Evolutionary conservation across 1,139 yeast genomes (phyloP).

Genomic region (Taiozyma sp.): DNA sequence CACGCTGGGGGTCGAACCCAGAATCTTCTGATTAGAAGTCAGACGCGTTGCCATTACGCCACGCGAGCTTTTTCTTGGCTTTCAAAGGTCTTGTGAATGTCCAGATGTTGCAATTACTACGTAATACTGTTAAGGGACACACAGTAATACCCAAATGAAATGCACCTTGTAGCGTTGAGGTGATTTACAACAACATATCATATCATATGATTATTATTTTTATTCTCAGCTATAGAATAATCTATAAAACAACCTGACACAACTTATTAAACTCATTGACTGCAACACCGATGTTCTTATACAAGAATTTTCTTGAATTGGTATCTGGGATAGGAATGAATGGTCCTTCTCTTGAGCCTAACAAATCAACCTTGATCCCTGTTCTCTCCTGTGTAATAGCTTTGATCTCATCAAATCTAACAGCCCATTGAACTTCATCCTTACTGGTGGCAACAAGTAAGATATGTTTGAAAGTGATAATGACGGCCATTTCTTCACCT

Average conservation of each 20-base stretch:
- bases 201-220: background rate
- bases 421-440: slow-evolving; percentile 59
- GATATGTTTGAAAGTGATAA: slow-evolving; percentile 71
- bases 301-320: slow-evolving; percentile 58
- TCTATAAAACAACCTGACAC: slow-evolving; percentile 26
- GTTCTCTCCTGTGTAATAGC: slow-evolving; percentile 73
- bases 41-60: slow-evolving; percentile 61
- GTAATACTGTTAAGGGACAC: background rate
- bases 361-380: slow-evolving; percentile 67
- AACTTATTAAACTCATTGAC: slow-evolving; percentile 73
- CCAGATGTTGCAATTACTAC: background rate
- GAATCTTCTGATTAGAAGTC: slow-evolving; percentile 56
- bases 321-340: slow-evolving; percentile 79
- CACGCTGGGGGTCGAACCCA: slow-evolving; percentile 58
- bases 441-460: slow-evolving; percentile 63
- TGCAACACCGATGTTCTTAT: slow-evolving; percentile 71
- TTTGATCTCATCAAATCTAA: slow-evolving; percentile 53
- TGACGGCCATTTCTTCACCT: slow-evolving; percentile 71
- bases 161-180: too few relatives aligned
- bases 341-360: slow-evolving; percentile 55
- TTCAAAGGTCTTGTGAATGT: background rate
- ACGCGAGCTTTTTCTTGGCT: slow-evolving; percentile 37
- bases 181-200: background rate
- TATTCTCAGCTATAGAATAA: background rate
- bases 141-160: too few relatives aligned